Evolutionary conservation across 306 rosid species (phyloP), one percentile per base, ranked within the genome.

Genomic region (Comarum palustre): DNA sequence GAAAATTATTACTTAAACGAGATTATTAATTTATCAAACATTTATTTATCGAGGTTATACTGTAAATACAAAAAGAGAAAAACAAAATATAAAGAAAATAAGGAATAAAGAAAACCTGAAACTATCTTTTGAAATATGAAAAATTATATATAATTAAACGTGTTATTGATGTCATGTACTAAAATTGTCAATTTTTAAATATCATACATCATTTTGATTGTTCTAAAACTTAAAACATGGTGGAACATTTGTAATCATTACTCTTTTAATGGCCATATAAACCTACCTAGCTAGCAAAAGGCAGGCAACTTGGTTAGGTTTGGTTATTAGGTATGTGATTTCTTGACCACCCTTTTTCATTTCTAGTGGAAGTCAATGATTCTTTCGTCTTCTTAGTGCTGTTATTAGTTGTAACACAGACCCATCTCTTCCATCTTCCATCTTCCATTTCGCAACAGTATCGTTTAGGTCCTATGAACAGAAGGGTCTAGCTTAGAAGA

Each of bases 401-500:
- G 55, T 25, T 25, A 15, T 6, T 43, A 6, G 55, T 15, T 27
- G 59, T 50, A 66, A 66, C 52, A 66, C 52, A 24, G 45, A 13
- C 70, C n/a, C 36, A 41, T 68, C 48, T 54, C 51, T 71, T 71
- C 32, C 36, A 17, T 72, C 51, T 71, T 71, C 32, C 36, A 17
- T 72, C n/a, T 32, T 72, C 27, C n/a, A 6, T 32, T 47, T 52
- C 62, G 14, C 46, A n/a, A 34, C 20, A 34, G 8, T 31, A n/a
- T 62, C 20, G 6, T 19, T 48, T 29, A 59, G 32, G 62, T 24
- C 62, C 29, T 54, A n/a, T 4, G 57, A 8, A 50, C 11, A 2
- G 8, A 19, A 10, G 31, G 32, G 34, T 24, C 62, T 6, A 45
- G 72, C 24, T 27, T 20, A 45, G 22, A 52, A 25, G 58, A 17